Percentiles rank a stretch among this genome's conserved stretches.
These are phyloP conservation scores for Aspergillus caelatus DNA, from an alignment of 2,329 filamentous ascomycete species.

Conservation along the genomic window DNA sequence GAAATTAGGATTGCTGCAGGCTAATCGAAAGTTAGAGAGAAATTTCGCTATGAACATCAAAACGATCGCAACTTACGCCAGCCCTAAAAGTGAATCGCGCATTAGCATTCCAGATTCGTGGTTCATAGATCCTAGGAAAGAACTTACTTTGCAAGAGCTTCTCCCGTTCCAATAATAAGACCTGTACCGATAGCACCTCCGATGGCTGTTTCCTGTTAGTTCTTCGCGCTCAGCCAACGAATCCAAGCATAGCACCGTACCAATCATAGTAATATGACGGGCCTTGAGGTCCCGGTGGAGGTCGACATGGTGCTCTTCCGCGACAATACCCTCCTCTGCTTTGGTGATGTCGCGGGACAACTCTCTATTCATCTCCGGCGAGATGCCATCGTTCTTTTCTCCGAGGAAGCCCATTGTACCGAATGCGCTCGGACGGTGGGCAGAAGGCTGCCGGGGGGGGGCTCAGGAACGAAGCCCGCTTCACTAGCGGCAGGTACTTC, in stretches of 20 bases:
- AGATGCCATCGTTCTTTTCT: conserved; percentile 26
- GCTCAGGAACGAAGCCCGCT: neutral
- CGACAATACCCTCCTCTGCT: conserved; percentile 29
- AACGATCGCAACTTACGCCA: conserved; percentile 34
- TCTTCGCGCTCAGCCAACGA: neutral
- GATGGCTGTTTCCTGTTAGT: conserved; percentile 34
- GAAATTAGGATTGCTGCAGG: conserved; percentile 48
- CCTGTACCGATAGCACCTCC: conserved; percentile 49
- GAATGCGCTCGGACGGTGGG: neutral
- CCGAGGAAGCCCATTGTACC: conserved; percentile 10
- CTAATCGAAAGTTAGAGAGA: conserved; percentile 21
- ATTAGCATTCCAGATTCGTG: conserved; percentile 19
- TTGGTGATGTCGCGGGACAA: conserved; percentile 17
- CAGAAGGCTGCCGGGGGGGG: neutral
- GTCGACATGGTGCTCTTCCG: conserved; percentile 30
- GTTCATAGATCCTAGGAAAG: neutral
- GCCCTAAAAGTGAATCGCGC: conserved; percentile 27
- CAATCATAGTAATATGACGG: conserved; percentile 48
- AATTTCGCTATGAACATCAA: neutral
- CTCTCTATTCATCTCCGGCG: conserved; percentile 23
- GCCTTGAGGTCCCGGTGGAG: conserved; percentile 48
- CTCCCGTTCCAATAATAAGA: conserved; percentile 45
- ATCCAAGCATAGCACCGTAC: conserved; percentile 16
- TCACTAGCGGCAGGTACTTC: neutral
- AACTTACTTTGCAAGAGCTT: conserved; percentile 40